Evolutionary conservation across 495 filamentous ascomycete species (phyloP), one percentile per base, ranked within the genome.

Genomic region (Xylaria grammica): DNA sequence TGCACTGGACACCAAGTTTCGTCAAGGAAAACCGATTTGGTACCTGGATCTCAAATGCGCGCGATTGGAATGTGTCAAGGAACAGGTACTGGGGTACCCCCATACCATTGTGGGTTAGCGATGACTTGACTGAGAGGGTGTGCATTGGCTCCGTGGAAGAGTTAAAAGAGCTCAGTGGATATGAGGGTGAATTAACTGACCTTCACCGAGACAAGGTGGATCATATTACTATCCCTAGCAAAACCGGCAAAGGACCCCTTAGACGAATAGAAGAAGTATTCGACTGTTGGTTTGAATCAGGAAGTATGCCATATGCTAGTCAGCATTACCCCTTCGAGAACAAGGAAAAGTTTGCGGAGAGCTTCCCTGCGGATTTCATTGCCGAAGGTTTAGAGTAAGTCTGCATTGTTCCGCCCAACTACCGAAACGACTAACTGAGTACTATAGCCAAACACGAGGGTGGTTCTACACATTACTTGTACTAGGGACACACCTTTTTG

Each of bases 71-170:
- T 75, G 89, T 99, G 40, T 96, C 93, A 49, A 85, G 95, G 44
- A 97, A 97, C 75, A 86, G 95, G 57, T 99, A 97, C 77, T 99
- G 95, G 95, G 95, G 95, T 64, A 98, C 95, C 1, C 95, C 95
- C 0, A 85, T 99, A 30, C 95, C 95, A 0, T 70, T 98, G 44
- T 99, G 95, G 95, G 88, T 91, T 1, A 96, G 89, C 75, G 91
- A 95, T 42, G 94, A 97, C 73, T 78, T 87, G 68, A 88, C 91
- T 66, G 95, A 99, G 76, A 79, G 90, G 59, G 87, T 99, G 38
- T 96, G 94, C 73, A 79, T 98, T 53, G 92, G 94, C 46, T 96
- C 92, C 69, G 84, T 94, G 10, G 85, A 86, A 26, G 94, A 99
- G 75, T 85, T 99, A 56, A 94, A 91, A 79, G 79, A 91, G 68